Percentiles rank a stretch among this genome's conserved stretches.
Conservation (phyloP, 2,329 filamentous ascomycete species). For the Drechslerella coelobrocha region DNA sequence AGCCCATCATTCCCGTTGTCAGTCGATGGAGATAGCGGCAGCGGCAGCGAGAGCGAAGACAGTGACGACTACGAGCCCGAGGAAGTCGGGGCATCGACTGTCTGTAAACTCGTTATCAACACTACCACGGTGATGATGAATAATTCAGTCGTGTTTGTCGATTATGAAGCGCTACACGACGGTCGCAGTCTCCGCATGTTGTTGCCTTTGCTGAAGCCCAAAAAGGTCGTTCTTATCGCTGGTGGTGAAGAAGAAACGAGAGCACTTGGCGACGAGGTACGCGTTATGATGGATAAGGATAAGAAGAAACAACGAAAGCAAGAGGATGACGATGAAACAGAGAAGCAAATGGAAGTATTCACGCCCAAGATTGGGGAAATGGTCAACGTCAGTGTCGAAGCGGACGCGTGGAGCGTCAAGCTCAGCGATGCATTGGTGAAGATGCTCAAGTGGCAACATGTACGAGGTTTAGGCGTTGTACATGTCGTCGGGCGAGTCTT, state of each 20-base stretch:
- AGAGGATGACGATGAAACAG: slow-evolving; percentile 57
- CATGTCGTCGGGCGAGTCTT: slow-evolving; percentile 78
- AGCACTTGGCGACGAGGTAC: slow-evolving; percentile 68
- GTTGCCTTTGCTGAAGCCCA: slow-evolving; percentile 88
- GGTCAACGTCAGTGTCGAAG: slow-evolving; percentile 93
- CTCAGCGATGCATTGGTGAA: slow-evolving; percentile 83
- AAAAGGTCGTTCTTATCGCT: slow-evolving; percentile 90
- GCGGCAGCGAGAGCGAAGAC: slow-evolving; percentile 33
- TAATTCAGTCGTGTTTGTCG: slow-evolving; percentile 81
- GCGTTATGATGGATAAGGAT: slow-evolving; percentile 37
- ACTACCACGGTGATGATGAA: slow-evolving; percentile 71
- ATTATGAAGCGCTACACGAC: slow-evolving; percentile 91
- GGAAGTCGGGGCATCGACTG: slow-evolving; percentile 62
- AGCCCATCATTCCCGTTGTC: slow-evolving; percentile 17
- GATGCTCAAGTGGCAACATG: slow-evolving; percentile 91
- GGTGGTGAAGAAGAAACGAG: slow-evolving; percentile 80
- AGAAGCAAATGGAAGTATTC: slow-evolving; percentile 73
- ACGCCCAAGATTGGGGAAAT: slow-evolving; percentile 75
- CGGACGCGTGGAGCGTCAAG: slow-evolving; percentile 95
- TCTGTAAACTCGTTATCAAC: slow-evolving; percentile 75
- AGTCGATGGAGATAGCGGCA: slow-evolving; percentile 11
- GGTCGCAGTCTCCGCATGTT: slow-evolving; percentile 93
- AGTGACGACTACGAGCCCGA: slow-evolving; percentile 52
- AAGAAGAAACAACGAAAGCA: slow-evolving; percentile 2
- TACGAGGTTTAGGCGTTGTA: slow-evolving; percentile 86